phyloP scores from a whole-genome alignment of 306 rosid species.

The Vigna trinervia region DNA sequence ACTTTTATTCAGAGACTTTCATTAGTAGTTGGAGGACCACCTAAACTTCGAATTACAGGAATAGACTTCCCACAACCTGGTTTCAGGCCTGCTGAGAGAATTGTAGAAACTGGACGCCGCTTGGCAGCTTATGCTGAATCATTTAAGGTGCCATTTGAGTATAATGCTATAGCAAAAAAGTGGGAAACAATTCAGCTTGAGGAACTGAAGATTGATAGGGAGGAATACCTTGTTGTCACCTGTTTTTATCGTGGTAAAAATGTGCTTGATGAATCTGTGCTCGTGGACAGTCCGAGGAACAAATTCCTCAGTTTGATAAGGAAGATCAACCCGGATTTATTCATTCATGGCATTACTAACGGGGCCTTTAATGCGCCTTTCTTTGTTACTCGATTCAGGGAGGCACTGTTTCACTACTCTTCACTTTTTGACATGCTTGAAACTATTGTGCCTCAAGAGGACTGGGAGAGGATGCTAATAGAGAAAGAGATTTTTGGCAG shows the following conservation, averaged over 20 bases:
- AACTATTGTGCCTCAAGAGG: constrained; percentile 86
- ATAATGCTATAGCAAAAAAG: constrained; percentile 77
- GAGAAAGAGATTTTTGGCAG: constrained; percentile 89
- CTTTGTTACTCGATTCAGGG: constrained; percentile 92
- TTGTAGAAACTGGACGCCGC: constrained; percentile 89
- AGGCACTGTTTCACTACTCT: constrained; percentile 91
- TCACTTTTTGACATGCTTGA: constrained; percentile 94
- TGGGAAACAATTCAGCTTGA: constrained; percentile 86
- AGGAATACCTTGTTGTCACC: constrained; percentile 75
- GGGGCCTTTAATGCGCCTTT: constrained; percentile 94
- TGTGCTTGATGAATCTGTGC: constrained; percentile 84
- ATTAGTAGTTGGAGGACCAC: constrained; percentile 70
- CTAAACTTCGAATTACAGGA: constrained; percentile 88
- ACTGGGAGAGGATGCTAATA: constrained; percentile 82
- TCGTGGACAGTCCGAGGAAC: constrained; percentile 74
- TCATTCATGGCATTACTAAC: constrained; percentile 78
- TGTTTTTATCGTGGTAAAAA: constrained; percentile 80
- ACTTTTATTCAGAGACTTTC: constrained; percentile 75
- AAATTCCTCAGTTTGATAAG: constrained; percentile 67
- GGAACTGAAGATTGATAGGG: constrained; percentile 82
- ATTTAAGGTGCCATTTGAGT: constrained; percentile 84
- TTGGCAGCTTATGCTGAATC: constrained; percentile 77
- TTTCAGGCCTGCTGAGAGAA: constrained; percentile 93
- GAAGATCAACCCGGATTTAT: constrained; percentile 77
- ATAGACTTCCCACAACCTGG: constrained; percentile 96